Evolutionary conservation across 2,329 filamentous ascomycete species (phyloP).

Genomic region (Emergomyces orientalis): DNA sequence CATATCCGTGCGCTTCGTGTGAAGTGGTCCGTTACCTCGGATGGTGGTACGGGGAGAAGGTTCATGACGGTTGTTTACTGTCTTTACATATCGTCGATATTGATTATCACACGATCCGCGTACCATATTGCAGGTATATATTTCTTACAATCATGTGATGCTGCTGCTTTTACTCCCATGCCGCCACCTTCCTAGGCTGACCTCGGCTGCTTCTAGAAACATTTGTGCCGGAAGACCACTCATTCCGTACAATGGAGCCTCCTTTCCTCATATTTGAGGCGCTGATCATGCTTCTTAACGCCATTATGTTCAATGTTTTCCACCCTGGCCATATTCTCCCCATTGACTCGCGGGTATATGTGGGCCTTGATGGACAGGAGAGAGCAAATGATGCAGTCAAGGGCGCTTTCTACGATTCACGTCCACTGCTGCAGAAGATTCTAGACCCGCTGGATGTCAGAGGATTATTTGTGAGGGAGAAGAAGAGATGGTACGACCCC

Average conservation of each 20-base stretch:
- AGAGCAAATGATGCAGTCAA: constrained; percentile 7
- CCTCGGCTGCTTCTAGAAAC: constrained; percentile 4
- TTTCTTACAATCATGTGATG: not conserved
- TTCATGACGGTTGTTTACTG: constrained; percentile 10
- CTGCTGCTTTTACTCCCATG: not conserved
- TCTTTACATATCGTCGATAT: constrained; percentile 11
- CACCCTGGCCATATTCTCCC: constrained; percentile 10
- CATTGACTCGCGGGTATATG: constrained; percentile 7
- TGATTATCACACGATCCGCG: constrained; percentile 10
- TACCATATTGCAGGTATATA: constrained; percentile 12
- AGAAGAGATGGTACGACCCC: not conserved
- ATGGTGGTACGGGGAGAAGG: constrained; percentile 3
- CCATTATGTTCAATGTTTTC: constrained; percentile 11
- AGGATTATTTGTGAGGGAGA: constrained; percentile 8
- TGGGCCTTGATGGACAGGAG: constrained; percentile 8
- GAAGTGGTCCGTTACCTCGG: not conserved
- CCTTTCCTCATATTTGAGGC: constrained; percentile 11
- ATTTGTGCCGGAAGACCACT: constrained; percentile 9
- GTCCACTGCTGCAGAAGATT: constrained; percentile 9
- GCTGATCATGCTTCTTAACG: constrained; percentile 10
- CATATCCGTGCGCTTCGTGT: not conserved
- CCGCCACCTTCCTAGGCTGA: not conserved
- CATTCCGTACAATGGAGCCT: constrained; percentile 8
- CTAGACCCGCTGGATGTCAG: constrained; percentile 11
- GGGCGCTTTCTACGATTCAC: constrained; percentile 6